Evolutionary conservation across 1,139 yeast genomes (phyloP).

Genomic region (Zygosaccharomyces sapae): DNA sequence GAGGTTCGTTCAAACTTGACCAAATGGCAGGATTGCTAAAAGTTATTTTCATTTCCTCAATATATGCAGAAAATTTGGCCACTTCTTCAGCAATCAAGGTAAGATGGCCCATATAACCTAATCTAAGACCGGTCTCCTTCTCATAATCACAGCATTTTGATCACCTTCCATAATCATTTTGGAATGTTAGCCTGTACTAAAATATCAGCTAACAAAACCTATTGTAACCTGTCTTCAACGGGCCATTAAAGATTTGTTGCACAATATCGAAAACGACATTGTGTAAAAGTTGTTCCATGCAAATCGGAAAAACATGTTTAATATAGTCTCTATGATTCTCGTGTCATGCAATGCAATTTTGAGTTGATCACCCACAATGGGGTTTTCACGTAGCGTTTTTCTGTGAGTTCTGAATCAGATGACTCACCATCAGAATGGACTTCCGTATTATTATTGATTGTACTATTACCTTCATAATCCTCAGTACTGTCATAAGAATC

Average conservation of each 20-base stretch:
- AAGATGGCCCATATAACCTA: conserved; percentile 97
- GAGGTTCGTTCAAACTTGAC: conserved; percentile 42
- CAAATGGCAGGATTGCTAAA: conserved; percentile 31
- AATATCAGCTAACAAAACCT: conserved; percentile 81
- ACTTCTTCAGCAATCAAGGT: conserved; percentile 96
- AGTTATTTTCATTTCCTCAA: conserved; percentile 37
- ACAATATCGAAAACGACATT: conserved; percentile 96
- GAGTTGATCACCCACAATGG: conserved; percentile 85
- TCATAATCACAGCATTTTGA: conserved; percentile 67
- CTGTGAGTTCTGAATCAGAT: conserved; percentile 29
- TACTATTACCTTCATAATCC: conserved; percentile 13
- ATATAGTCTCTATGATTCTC: conserved; percentile 68
- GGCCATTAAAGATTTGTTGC: conserved; percentile 92
- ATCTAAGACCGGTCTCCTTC: conserved; percentile 51
- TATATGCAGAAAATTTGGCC: conserved; percentile 64
- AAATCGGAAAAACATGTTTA: conserved; percentile 83
- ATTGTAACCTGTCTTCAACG: conserved; percentile 85
- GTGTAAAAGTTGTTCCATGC: conserved; percentile 98
- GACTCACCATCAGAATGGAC: conserved; percentile 24
- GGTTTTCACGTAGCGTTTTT: conserved; percentile 45
- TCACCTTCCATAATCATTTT: conserved; percentile 82
- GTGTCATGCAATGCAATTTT: conserved; percentile 84
- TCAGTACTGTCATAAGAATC: conserved; percentile 10
- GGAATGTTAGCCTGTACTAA: conserved; percentile 78
- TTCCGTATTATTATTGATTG: conserved; percentile 16